Evolutionary conservation across 148 eudicot species (phyloP).

Genomic region (Pharnaceum exiguum): DNA sequence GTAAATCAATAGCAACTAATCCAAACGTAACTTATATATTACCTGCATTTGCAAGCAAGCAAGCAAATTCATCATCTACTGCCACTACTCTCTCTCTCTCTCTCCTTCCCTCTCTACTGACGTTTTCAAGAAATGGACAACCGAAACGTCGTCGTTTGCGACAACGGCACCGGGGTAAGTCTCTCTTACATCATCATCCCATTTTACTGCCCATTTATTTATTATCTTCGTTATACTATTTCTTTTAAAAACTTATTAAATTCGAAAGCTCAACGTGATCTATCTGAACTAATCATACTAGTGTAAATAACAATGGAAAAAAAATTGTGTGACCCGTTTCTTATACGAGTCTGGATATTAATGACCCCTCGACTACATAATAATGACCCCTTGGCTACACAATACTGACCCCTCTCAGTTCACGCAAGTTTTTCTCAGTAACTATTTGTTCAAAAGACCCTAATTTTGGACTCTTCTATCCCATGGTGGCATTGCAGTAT

Average conservation of each 20-base stretch:
- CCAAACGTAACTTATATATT: too few species aligned
- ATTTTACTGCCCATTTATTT: not conserved
- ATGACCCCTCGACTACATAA: too few species aligned
- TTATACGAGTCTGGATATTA: too few species aligned
- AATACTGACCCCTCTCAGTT: not conserved
- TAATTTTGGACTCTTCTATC: not conserved
- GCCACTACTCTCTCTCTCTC: not conserved
- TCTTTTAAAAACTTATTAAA: not conserved
- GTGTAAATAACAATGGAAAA: too few species aligned
- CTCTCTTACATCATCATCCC: not conserved
- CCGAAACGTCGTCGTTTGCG: conserved; percentile 85
- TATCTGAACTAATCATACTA: too few species aligned
- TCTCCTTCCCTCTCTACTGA: not conserved
- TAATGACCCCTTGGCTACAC: too few species aligned
- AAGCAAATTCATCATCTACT: too few species aligned
- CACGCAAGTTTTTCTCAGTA: not conserved
- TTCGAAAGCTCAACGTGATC: not conserved
- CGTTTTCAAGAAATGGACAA: conserved; percentile 50
- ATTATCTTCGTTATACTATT: not conserved
- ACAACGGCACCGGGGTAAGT: conserved; percentile 92
- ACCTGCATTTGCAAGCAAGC: too few species aligned
- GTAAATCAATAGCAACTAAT: too few species aligned
- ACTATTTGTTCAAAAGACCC: not conserved
- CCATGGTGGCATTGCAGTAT: conserved; percentile 55
- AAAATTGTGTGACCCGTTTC: too few species aligned